A percentile compares a stretch with the other conserved stretches of the same genome.
These are phyloP conservation scores for Elymus sibiricus DNA, from an alignment of 176 grass and related monocot species.

Conservation along the genomic window DNA sequence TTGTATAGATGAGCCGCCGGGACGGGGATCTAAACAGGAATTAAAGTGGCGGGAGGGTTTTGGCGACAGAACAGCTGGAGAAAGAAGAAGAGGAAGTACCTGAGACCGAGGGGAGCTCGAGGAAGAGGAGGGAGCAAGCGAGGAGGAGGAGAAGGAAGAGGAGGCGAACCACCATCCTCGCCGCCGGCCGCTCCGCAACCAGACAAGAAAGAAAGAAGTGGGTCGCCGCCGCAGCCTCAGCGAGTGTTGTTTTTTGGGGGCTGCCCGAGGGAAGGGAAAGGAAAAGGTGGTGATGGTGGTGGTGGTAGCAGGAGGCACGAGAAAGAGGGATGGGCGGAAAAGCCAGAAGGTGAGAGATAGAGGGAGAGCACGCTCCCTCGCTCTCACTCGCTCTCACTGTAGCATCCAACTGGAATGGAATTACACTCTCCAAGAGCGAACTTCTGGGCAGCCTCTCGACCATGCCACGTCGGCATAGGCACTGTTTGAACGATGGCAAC, in stretches of 20 bases:
- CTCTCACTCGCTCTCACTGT: neutral
- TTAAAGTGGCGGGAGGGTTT: neutral
- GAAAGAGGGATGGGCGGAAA: slow-evolving; percentile 2
- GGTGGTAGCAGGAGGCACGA: neutral
- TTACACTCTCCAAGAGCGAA: too few species aligned
- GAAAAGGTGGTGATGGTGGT: slow-evolving; percentile 6
- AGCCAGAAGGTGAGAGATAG: neutral
- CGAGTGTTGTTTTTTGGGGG: neutral
- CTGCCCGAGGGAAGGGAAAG: neutral
- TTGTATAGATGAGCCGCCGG: neutral
- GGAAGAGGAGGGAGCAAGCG: neutral
- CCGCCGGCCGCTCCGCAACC: neutral
- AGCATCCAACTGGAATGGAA: neutral
- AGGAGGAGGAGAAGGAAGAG: neutral
- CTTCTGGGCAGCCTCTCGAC: too few species aligned
- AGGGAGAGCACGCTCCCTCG: neutral
- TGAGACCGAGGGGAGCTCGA: neutral
- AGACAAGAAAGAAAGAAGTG: neutral
- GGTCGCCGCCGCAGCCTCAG: neutral
- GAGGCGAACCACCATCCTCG: neutral
- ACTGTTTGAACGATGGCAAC: too few species aligned
- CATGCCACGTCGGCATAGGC: too few species aligned
- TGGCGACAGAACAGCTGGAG: neutral
- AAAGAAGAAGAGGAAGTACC: neutral
- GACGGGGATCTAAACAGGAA: neutral